Evolutionary conservation across 345 rosid genomes (phyloP).

Genomic region (Triadica sebifera): DNA sequence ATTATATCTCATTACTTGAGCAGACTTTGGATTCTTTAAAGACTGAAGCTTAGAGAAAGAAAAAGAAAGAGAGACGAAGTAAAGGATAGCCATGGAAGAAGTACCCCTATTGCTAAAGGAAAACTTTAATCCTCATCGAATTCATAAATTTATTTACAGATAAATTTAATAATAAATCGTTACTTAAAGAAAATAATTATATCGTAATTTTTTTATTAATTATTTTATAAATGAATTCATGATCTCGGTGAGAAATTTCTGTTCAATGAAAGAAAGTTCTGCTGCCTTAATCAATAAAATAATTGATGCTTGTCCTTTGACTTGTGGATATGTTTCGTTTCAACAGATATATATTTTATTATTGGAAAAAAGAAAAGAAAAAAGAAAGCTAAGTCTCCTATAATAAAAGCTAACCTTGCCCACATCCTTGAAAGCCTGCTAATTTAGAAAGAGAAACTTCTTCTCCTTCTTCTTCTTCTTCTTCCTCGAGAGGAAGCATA

Average conservation of each 20-base stretch:
- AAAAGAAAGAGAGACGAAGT: not conserved
- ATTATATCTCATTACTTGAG: constrained; percentile 9
- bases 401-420: not conserved
- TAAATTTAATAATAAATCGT: too few species aligned
- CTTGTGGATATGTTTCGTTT: constrained; percentile 24
- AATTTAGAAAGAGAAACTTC: constrained; percentile 4
- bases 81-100: constrained; percentile 12
- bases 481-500: not conserved
- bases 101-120: too few species aligned
- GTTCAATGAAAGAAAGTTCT: constrained; percentile 30
- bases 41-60: not conserved
- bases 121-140: too few species aligned
- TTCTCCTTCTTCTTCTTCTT: too few species aligned
- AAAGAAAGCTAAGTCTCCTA: not conserved
- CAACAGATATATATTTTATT: not conserved
- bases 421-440: not conserved
- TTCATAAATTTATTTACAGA: too few species aligned
- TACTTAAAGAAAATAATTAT: too few species aligned
- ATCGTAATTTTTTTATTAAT: too few species aligned
- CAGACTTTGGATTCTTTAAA: constrained; percentile 25
- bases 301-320: constrained; percentile 32
- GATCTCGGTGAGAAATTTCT: not conserved
- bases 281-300: not conserved
- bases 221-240: too few species aligned
- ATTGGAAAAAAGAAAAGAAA: not conserved